Evolutionary conservation across 331 rosid species (phyloP), one percentile per base, ranked within the genome.

Genomic region (Dryas integrifolia): DNA sequence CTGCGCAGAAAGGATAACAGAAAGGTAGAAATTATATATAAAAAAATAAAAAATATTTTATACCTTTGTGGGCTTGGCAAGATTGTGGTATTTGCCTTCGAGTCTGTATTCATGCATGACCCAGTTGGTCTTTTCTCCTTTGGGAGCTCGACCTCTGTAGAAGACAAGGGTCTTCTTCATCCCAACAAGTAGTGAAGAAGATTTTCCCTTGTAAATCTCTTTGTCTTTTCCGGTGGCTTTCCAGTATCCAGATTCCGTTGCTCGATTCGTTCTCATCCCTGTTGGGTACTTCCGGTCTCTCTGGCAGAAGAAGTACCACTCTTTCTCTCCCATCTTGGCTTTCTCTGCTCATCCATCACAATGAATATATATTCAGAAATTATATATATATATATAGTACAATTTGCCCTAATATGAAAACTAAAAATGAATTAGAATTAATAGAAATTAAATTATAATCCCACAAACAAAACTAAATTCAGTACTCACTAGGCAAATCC

Each of bases 81-180:
- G 89, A 16, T 71, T 57, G 62, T 48, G 77, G 67, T 67, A 72
- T 0, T 84, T 88, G 72, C 92, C 92, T 67, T 92, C 93, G 49
- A 95, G 90, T 64, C 99, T 74, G 57, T 84, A 95, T 52, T 95
- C 99, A 72, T 95, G 99, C 99, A 95, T 92, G 71, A 95, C 97
- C 99, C 99, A 95, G 70, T 92, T 89, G 61, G 89, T 84, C 47
- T 95, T 95, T 75, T 87, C 96, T 4, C 99, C 99, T 73, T 83
- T 92, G 0, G 99, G 99, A 73, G 99, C 99, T 86, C 99, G 87
- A 8, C 99, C 99, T 81, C 12, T 82, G 60, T 95, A 95, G 82
- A 95, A 95, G 16, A 92, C 99, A 12, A 95, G 92, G 30, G 99
- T 95, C 77, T 95, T 95, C 87, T 95, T 95, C 99, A 95, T 92